Percentiles rank a stretch among this genome's conserved stretches.
Evolutionary conservation across 345 rosid genomes (phyloP).

Genomic region (Draba incana): DNA sequence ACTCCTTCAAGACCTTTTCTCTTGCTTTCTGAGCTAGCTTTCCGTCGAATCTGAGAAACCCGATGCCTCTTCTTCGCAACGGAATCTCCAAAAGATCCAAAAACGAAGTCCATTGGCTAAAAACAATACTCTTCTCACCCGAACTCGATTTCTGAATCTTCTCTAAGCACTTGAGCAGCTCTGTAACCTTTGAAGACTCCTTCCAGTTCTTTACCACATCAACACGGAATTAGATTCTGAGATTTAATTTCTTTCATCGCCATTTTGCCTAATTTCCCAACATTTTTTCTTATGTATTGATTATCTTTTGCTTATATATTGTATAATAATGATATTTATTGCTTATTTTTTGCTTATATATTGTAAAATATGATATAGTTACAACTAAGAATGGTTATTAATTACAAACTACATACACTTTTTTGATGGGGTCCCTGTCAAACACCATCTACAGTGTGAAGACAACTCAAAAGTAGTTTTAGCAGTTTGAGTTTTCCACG

Average conservation of each 20-base stretch:
- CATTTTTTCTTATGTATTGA: too few relatives aligned
- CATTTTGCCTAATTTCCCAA: conserved; percentile 44
- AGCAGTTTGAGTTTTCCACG: conserved; percentile 57
- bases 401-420: conserved; percentile 5
- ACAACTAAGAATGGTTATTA: too few relatives aligned
- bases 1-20: conserved; percentile 62
- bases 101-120: conserved; percentile 80
- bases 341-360: neutral
- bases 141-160: conserved; percentile 40
- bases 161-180: conserved; percentile 58
- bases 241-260: conserved; percentile 49
- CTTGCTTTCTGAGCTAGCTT: conserved; percentile 59
- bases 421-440: conserved; percentile 74
- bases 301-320: too few relatives aligned
- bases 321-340: too few relatives aligned
- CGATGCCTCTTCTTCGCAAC: conserved; percentile 47
- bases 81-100: conserved; percentile 66
- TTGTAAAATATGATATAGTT: neutral
- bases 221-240: conserved; percentile 60
- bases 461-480: conserved; percentile 54
- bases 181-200: conserved; percentile 64
- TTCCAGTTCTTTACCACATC: conserved; percentile 67
- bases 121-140: conserved; percentile 64
- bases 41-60: conserved; percentile 66
- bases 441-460: conserved; percentile 75